phyloP scores from a whole-genome alignment of 2,329 filamentous ascomycete genomes.

The Ophiostoma australiae region DNA sequence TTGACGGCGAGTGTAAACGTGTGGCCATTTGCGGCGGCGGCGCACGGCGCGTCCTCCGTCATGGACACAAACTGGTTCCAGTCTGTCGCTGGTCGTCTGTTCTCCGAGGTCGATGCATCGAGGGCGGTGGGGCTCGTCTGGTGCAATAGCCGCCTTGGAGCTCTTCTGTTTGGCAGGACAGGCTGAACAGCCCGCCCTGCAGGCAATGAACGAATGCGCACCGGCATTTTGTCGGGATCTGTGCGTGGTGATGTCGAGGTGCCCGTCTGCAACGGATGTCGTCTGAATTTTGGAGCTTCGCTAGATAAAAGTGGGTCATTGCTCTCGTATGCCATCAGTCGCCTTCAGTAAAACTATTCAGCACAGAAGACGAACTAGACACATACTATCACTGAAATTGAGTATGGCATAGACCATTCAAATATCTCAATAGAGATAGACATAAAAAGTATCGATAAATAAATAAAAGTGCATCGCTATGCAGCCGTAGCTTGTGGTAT shows the following conservation, averaged over 20 bases:
- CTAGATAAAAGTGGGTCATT: neutral
- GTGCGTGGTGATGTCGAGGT: neutral
- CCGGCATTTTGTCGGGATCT: neutral
- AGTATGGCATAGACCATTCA: neutral
- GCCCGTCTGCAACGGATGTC: neutral
- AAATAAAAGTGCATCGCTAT: neutral
- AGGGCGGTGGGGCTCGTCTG: neutral
- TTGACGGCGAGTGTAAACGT: conserved; percentile 58
- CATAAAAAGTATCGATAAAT: too few species aligned
- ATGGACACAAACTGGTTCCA: conserved; percentile 29
- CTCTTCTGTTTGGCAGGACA: neutral
- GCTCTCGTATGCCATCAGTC: neutral
- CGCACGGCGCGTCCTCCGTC: neutral
- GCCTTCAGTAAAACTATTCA: neutral
- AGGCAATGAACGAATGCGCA: neutral
- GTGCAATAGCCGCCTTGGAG: neutral
- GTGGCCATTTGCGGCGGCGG: neutral
- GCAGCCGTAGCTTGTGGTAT: conserved; percentile 5
- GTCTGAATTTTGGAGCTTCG: conserved; percentile 13
- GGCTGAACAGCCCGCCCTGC: neutral
- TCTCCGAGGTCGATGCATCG: neutral
- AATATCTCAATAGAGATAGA: too few species aligned
- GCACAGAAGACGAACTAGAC: neutral
- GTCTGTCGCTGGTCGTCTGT: conserved; percentile 12
- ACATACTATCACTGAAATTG: neutral